Conservation (phyloP, 177 flowering plant species). For the Telopea speciosissima region DNA sequence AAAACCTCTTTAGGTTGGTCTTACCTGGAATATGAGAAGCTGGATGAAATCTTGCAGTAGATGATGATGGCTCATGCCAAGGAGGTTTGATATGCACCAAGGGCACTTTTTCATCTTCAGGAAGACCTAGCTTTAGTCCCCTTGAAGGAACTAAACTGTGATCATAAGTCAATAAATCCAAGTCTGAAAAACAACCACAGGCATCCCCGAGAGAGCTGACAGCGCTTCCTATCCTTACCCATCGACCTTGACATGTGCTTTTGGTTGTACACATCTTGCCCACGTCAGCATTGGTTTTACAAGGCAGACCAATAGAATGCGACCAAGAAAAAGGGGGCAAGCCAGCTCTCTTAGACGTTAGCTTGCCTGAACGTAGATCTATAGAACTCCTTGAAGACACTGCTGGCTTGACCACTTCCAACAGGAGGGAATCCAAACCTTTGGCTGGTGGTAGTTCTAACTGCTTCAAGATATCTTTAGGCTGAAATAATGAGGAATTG, state of each 20-base stretch:
- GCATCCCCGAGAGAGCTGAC: constrained; percentile 27
- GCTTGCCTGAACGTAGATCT: constrained; percentile 45
- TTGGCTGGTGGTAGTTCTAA: constrained; percentile 56
- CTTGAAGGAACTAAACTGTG: constrained; percentile 39
- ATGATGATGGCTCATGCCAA: constrained; percentile 18
- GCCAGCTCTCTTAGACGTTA: constrained; percentile 31
- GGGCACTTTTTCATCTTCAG: constrained; percentile 12
- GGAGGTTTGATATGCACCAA: constrained; percentile 10
- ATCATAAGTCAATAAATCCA: constrained; percentile 51
- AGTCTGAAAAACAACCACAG: constrained; percentile 25
- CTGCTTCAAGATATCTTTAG: constrained; percentile 46
- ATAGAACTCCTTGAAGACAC: constrained; percentile 28
- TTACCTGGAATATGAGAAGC: constrained; percentile 29
- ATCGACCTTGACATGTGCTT: constrained; percentile 55
- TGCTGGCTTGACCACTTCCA: constrained; percentile 44
- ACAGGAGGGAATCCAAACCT: constrained; percentile 59
- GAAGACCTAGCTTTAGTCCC: constrained; percentile 13
- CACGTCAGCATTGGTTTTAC: constrained; percentile 47
- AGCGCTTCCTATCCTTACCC: constrained; percentile 49
- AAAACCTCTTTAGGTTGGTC: constrained; percentile 1
- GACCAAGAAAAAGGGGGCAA: constrained; percentile 94
- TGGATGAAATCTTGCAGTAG: constrained; percentile 16
- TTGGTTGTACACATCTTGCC: constrained; percentile 43
- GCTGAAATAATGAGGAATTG: constrained; percentile 31
- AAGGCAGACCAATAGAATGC: constrained; percentile 46